Evolutionary conservation across 495 filamentous ascomycete species (phyloP).

Genomic region (Podospora pseudopauciseta): DNA sequence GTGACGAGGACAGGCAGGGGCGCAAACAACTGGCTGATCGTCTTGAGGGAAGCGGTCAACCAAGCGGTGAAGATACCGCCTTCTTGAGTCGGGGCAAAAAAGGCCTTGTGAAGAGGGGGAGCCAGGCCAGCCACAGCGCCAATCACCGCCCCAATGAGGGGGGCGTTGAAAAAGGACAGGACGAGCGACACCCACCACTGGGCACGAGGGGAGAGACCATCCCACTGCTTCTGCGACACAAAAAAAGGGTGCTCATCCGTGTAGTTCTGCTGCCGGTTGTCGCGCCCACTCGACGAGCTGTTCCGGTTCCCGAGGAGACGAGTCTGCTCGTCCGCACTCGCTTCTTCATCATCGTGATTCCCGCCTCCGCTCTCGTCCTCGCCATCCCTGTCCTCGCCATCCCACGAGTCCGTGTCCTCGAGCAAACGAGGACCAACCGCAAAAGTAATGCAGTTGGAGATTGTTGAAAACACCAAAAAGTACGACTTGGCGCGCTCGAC

Average conservation of each 20-base stretch:
- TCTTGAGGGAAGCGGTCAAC: constrained; percentile 63
- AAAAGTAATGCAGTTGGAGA: constrained; percentile 49
- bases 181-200: constrained; percentile 38
- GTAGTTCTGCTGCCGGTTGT: constrained; percentile 13
- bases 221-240: constrained; percentile 23
- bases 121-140: constrained; percentile 61
- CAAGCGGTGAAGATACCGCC: constrained; percentile 70
- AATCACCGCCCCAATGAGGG: constrained; percentile 60
- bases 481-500: constrained; percentile 66
- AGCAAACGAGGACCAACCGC: constrained; percentile 61
- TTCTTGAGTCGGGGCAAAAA: constrained; percentile 60
- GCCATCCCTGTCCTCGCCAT: constrained; percentile 25
- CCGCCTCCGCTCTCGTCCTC: neutral
- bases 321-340: constrained; percentile 23
- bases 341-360: neutral
- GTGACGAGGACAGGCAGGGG: constrained; percentile 68
- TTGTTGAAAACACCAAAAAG: constrained; percentile 57
- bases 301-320: constrained; percentile 8
- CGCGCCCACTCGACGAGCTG: neutral
- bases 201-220: constrained; percentile 33
- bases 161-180: constrained; percentile 59
- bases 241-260: constrained; percentile 19
- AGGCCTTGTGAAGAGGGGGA: constrained; percentile 59
- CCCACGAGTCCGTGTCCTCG: constrained; percentile 24
- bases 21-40: constrained; percentile 68